Evolutionary conservation across 2,329 filamentous ascomycete species (phyloP).

Genomic region (Taxawa tesnikishii): DNA sequence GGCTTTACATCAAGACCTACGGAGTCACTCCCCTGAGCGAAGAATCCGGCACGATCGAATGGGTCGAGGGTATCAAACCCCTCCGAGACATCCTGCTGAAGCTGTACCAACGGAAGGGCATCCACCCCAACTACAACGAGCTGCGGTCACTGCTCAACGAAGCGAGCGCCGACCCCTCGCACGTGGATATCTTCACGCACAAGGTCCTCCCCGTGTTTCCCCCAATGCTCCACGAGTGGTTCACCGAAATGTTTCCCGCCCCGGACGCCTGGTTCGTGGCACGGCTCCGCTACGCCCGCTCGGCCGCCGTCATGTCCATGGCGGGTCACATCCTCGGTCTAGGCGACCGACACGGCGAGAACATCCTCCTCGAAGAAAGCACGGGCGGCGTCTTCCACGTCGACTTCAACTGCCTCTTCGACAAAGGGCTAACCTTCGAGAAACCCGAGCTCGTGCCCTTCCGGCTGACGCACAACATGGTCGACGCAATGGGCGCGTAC

Average conservation of each 20-base stretch:
- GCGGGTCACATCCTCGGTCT: conserved; percentile 87
- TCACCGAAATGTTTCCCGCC: conserved; percentile 86
- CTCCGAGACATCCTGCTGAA: conserved; percentile 79
- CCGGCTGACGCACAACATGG: conserved; percentile 96
- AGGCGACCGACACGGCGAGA: conserved; percentile 93
- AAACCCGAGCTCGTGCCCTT: conserved; percentile 94
- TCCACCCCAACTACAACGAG: conserved; percentile 53
- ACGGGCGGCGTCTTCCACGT: conserved; percentile 94
- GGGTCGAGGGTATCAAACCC: conserved; percentile 92
- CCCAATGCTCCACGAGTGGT: conserved; percentile 84
- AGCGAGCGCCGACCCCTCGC: conserved; percentile 49
- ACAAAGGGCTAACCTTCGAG: conserved; percentile 90
- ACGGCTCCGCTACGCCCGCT: conserved; percentile 78
- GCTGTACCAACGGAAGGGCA: conserved; percentile 63
- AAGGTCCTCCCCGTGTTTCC: conserved; percentile 56
- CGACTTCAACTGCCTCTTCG: conserved; percentile 98
- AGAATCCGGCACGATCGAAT: conserved; percentile 95
- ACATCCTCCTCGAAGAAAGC: conserved; percentile 86
- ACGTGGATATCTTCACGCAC: conserved; percentile 60
- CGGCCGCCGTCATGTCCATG: conserved; percentile 99
- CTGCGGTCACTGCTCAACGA: conserved; percentile 51
- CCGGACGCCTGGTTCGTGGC: conserved; percentile 87
- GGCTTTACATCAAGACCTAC: conserved; percentile 93
- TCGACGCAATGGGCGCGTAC: conserved; percentile 90
- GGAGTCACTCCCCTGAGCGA: conserved; percentile 94